These are phyloP conservation scores for Petunia axillaris DNA, from an alignment of 257 asterid species.

Conservation along the genomic window DNA sequence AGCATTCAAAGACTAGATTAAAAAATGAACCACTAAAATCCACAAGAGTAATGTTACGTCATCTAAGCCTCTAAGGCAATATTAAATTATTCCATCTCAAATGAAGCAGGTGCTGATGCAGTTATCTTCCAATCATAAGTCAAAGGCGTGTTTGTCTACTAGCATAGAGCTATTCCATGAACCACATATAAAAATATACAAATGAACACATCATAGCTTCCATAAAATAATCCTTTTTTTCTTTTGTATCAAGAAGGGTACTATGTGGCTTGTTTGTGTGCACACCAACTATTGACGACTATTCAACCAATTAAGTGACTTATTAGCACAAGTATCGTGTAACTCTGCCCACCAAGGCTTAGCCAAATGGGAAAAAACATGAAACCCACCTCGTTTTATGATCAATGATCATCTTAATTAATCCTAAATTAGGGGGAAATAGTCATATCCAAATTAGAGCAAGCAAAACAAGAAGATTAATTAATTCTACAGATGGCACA, in stretches of 20 bases:
- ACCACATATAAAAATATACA: not conserved
- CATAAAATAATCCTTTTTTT: not conserved
- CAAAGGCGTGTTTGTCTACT: not conserved
- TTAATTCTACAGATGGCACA: not conserved
- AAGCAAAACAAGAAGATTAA: conserved; percentile 8
- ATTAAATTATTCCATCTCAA: not conserved
- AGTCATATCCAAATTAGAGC: not conserved
- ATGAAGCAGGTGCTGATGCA: not conserved
- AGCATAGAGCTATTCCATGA: not conserved
- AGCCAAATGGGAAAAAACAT: no score
- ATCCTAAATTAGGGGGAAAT: not conserved
- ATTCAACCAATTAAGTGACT: no score
- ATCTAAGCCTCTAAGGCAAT: not conserved
- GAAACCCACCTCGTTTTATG: not conserved
- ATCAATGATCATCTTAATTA: not conserved
- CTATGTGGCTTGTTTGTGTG: no score
- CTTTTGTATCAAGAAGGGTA: no score
- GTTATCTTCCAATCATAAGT: conserved; percentile 14
- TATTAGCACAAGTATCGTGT: no score
- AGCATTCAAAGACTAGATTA: not conserved
- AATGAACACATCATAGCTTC: not conserved
- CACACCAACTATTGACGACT: no score
- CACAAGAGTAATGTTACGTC: not conserved
- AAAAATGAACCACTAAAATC: not conserved
- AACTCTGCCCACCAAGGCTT: no score